Conservation (phyloP, 345 rosid genomes). For the Eucalyptus guilfoylei region DNA sequence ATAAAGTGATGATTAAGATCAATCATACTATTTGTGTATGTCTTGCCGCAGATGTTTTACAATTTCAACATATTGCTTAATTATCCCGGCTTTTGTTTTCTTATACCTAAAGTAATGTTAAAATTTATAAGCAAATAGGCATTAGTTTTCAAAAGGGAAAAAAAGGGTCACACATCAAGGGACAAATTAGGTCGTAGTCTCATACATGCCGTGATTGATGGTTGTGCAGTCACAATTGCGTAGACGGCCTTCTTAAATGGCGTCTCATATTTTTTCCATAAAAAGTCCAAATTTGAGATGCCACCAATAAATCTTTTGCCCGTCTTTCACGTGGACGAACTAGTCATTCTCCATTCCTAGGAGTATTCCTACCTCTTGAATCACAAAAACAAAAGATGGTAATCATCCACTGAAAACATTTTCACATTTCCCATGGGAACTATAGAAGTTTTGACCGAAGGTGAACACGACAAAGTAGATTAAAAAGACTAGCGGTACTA, state of each 20-base stretch:
- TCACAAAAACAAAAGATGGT: too few relatives aligned
- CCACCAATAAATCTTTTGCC: not conserved
- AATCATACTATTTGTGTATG: not conserved
- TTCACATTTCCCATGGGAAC: too few relatives aligned
- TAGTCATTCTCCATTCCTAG: too few relatives aligned
- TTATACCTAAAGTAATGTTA: not conserved
- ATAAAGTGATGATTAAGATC: too few relatives aligned
- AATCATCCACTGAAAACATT: too few relatives aligned
- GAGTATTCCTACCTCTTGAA: too few relatives aligned
- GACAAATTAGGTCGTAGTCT: not conserved
- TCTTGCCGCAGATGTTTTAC: not conserved
- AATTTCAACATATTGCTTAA: not conserved
- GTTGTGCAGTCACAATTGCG: not conserved
- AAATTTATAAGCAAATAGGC: not conserved
- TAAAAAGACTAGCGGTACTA: not conserved
- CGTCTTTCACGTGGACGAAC: not conserved
- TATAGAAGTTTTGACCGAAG: too few relatives aligned
- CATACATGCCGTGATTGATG: not conserved
- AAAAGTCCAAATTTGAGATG: not conserved
- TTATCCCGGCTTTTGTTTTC: not conserved
- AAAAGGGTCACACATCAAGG: not conserved
- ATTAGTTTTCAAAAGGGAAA: not conserved
- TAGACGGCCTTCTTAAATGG: not conserved
- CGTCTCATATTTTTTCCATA: not conserved
- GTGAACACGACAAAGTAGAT: too few relatives aligned